Evolutionary conservation across 2,329 filamentous ascomycete genomes (phyloP).

Genomic region (Diatrype stigma): DNA sequence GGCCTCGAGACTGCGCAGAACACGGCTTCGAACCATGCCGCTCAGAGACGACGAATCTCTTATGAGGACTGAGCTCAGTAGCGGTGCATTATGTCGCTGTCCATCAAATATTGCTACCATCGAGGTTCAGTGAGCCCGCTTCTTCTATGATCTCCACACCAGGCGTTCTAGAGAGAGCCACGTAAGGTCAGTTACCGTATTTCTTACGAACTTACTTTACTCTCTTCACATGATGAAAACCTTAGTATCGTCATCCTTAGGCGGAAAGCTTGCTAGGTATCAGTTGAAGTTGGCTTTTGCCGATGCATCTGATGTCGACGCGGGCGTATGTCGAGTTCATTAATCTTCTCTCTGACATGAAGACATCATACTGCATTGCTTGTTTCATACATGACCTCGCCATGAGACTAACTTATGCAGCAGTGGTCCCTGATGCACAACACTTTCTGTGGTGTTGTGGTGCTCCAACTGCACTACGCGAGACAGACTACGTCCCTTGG

Average conservation of each 20-base stretch:
- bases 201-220: not conserved
- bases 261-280: slow-evolving; percentile 58
- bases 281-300: slow-evolving; percentile 25
- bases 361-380: too few relatives aligned
- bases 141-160: not conserved
- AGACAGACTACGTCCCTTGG: too few relatives aligned
- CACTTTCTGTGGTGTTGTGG: too few relatives aligned
- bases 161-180: not conserved
- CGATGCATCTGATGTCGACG: slow-evolving; percentile 20
- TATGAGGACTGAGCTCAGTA: slow-evolving; percentile 39
- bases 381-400: too few relatives aligned
- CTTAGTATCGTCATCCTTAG: slow-evolving; percentile 96
- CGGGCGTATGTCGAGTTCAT: slow-evolving; percentile 36
- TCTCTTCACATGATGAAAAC: slow-evolving; percentile 70
- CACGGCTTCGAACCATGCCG: slow-evolving; percentile 18
- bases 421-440: too few relatives aligned
- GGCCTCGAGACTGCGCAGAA: slow-evolving; percentile 29
- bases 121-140: too few relatives aligned
- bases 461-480: too few relatives aligned
- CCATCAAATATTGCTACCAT: not conserved
- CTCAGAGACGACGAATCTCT: slow-evolving; percentile 42
- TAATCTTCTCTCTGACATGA: slow-evolving; percentile 54
- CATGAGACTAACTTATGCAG: too few relatives aligned
- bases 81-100: not conserved
- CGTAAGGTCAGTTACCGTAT: slow-evolving; percentile 19